Conservation (phyloP, 202 grass and related monocot species). For the Musa balbisiana region DNA sequence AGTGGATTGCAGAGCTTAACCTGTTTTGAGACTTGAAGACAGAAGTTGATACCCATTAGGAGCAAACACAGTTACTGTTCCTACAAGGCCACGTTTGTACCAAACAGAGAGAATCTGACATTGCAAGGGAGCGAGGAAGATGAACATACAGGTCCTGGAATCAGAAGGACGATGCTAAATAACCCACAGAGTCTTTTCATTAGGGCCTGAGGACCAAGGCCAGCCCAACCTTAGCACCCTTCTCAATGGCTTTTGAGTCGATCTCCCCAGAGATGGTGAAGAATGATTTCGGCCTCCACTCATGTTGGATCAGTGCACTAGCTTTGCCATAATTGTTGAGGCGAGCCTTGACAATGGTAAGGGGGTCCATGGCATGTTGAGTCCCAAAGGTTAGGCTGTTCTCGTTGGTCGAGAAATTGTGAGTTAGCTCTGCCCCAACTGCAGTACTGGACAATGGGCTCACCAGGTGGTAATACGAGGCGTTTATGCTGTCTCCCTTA, state of each 20-base stretch:
- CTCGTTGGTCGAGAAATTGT: neutral
- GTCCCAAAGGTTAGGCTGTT: neutral
- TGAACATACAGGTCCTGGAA: too few relatives aligned
- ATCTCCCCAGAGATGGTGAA: neutral
- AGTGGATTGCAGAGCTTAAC: too few relatives aligned
- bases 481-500: neutral
- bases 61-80: too few relatives aligned
- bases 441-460: neutral
- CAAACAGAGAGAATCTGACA: too few relatives aligned
- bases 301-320: neutral
- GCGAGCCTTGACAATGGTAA: neutral
- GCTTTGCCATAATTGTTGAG: neutral
- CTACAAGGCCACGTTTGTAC: too few relatives aligned
- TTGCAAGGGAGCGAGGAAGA: too few relatives aligned
- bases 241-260: neutral
- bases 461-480: neutral
- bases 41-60: too few relatives aligned
- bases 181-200: neutral
- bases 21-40: too few relatives aligned
- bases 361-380: neutral
- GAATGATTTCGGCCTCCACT: neutral
- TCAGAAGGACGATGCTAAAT: too few relatives aligned
- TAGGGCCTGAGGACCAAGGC: neutral
- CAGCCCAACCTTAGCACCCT: neutral
- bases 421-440: neutral